These are phyloP conservation scores for Leishmania lainsoni DNA, from an alignment of 208 protist species.

Conservation along the genomic window DNA sequence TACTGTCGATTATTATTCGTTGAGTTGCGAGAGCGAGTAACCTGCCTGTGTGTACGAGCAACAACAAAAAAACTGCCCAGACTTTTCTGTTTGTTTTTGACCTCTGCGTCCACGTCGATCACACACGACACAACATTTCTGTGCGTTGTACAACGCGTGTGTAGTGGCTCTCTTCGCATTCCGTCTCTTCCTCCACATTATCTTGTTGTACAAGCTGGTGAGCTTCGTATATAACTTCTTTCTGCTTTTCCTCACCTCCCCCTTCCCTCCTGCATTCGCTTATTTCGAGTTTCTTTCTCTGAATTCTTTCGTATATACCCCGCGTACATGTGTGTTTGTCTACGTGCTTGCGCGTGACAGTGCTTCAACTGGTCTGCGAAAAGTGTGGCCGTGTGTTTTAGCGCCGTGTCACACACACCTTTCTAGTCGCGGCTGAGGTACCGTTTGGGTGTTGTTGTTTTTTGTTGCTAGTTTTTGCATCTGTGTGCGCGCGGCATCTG, in stretches of 20 bases:
- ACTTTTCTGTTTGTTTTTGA: background rate
- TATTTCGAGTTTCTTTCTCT: too few relatives aligned
- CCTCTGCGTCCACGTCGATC: background rate
- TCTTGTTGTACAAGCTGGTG: background rate
- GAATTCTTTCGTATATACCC: background rate
- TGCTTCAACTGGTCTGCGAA: background rate
- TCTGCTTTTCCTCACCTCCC: background rate
- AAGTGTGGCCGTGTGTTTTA: background rate
- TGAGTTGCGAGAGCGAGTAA: background rate
- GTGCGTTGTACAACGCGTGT: background rate
- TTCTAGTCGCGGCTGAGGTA: background rate
- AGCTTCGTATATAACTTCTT: background rate
- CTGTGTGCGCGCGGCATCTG: background rate
- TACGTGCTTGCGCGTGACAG: background rate
- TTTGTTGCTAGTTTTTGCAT: background rate
- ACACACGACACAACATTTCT: background rate
- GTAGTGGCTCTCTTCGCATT: background rate
- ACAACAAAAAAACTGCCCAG: background rate
- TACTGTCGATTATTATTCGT: background rate
- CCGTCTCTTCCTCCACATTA: background rate
- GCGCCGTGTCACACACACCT: background rate
- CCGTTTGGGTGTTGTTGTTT: background rate
- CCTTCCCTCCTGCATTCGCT: background rate
- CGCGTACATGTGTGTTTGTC: background rate
- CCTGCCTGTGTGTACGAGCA: background rate